Conservation (phyloP, 2,329 filamentous ascomycete species). For the Chrysoporthe austroafricana region DNA sequence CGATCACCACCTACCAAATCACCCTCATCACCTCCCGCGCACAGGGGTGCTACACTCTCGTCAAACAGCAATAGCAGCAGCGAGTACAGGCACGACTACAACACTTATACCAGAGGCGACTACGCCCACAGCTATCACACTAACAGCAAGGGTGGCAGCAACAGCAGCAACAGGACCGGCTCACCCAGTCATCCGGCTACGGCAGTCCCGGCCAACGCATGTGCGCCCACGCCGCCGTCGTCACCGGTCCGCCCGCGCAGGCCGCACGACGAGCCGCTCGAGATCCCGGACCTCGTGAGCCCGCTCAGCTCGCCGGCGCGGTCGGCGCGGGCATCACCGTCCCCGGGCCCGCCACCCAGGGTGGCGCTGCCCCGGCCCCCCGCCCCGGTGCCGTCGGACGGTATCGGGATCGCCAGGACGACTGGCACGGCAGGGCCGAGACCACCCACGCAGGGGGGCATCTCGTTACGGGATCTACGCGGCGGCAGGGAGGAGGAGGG, state of each 20-base stretch:
- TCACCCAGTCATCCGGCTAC: not conserved
- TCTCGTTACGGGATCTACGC: not conserved
- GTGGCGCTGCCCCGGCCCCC: conserved; percentile 22
- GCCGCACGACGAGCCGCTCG: conserved; percentile 41
- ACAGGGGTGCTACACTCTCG: not conserved
- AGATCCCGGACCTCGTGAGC: conserved; percentile 41
- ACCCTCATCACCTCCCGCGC: not conserved
- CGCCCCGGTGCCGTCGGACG: conserved; percentile 1
- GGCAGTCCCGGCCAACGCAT: not conserved
- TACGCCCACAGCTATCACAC: not conserved
- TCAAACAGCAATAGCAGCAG: not conserved
- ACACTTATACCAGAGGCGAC: conserved; percentile 1
- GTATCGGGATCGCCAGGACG: conserved; percentile 22
- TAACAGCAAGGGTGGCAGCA: not conserved
- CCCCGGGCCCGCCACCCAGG: conserved; percentile 22
- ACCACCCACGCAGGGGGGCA: not conserved
- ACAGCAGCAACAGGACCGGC: not conserved
- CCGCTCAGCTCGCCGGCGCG: conserved; percentile 16
- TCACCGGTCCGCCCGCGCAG: conserved; percentile 42
- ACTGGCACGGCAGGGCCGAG: not conserved
- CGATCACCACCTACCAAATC: conserved; percentile 17
- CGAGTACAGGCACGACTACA: conserved; percentile 24
- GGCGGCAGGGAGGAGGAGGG: not conserved
- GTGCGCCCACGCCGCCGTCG: conserved; percentile 31
- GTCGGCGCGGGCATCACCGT: not conserved